Conservation (phyloP, 805 yeast species). For the Candida gorgasii region DNA sequence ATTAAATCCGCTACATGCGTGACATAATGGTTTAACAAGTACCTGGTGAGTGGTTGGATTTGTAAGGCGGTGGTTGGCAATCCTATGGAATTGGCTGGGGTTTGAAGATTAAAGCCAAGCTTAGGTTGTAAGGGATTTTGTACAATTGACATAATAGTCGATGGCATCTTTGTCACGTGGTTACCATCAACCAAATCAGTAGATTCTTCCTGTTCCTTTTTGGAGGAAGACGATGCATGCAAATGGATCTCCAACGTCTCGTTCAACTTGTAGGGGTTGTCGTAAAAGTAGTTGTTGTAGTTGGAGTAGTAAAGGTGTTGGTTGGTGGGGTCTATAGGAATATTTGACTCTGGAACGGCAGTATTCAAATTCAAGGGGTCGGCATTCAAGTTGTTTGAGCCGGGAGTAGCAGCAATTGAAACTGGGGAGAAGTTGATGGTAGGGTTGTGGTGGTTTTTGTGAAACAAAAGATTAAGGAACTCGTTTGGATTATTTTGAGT, state of each 20-base stretch:
- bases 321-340: conserved; percentile 32
- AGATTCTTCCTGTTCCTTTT: conserved; percentile 24
- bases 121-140: conserved; percentile 39
- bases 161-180: conserved; percentile 49
- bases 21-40: conserved; percentile 68
- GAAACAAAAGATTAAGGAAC: conserved; percentile 54
- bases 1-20: conserved; percentile 76
- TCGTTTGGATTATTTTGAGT: conserved; percentile 23
- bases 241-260: conserved; percentile 43
- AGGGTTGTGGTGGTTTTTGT: conserved; percentile 32
- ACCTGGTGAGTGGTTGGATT: conserved; percentile 70
- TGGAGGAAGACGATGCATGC: conserved; percentile 34
- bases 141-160: conserved; percentile 52
- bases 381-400: conserved; percentile 2
- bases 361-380: conserved; percentile 10
- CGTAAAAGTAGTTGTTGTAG: conserved; percentile 39
- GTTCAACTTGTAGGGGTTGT: conserved; percentile 39
- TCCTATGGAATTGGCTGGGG: conserved; percentile 27
- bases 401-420: conserved; percentile 9
- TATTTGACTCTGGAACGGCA: conserved; percentile 15
- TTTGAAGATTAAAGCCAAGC: conserved; percentile 42
- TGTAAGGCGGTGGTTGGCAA: conserved; percentile 63
- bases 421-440: conserved; percentile 12
- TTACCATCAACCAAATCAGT: conserved; percentile 39
- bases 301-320: conserved; percentile 40